phyloP scores from a whole-genome alignment of 78 protist species.

The Dictyostelium purpureum region DNA sequence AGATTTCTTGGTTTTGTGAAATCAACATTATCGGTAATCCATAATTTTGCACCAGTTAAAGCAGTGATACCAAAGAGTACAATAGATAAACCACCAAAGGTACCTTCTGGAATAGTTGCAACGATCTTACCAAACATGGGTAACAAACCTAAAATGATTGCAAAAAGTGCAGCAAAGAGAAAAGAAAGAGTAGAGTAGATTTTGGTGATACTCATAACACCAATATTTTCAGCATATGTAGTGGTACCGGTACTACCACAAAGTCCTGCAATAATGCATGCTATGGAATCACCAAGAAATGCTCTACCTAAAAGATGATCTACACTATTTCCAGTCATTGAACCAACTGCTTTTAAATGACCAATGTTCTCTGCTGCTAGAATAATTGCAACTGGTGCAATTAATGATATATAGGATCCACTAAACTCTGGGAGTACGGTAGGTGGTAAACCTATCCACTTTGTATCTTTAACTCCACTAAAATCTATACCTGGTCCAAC shows the following conservation, averaged over 20 bases:
- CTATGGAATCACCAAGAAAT: constrained; percentile 31
- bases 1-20: constrained; percentile 23
- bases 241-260: constrained; percentile 35
- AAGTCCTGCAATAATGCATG: constrained; percentile 4
- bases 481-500: constrained; percentile 47
- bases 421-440: neutral
- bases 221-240: constrained; percentile 43
- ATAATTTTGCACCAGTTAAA: constrained; percentile 20
- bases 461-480: neutral
- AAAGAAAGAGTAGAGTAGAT: constrained; percentile 12
- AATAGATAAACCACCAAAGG: constrained; percentile 37
- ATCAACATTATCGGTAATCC: constrained; percentile 8
- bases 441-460: constrained; percentile 28
- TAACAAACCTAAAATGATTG: constrained; percentile 25
- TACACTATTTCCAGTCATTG: constrained; percentile 32
- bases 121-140: constrained; percentile 15
- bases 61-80: constrained; percentile 44
- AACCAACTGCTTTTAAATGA: constrained; percentile 38
- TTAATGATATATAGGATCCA: neutral
- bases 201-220: constrained; percentile 52
- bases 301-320: constrained; percentile 21
- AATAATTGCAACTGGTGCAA: constrained; percentile 51
- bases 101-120: constrained; percentile 50
- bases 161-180: neutral
- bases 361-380: constrained; percentile 39